Conservation (phyloP, 2,329 filamentous ascomycete genomes). For the Penicillium thymicola region DNA sequence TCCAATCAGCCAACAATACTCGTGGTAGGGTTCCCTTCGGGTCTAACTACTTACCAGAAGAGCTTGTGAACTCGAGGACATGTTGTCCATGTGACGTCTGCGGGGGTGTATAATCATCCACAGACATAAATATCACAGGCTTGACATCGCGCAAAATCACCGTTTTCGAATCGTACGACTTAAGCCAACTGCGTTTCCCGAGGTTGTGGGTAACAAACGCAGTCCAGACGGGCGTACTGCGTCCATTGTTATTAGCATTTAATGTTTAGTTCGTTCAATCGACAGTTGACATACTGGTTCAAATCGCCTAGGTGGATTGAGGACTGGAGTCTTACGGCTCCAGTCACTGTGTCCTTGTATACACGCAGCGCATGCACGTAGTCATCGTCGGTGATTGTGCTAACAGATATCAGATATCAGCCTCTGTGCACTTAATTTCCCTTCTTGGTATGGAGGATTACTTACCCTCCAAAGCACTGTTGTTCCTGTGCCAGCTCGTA, state of each 20-base stretch:
- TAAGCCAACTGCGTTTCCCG: constrained; percentile 48
- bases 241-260: not conserved
- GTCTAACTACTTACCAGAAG: constrained; percentile 26
- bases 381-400: constrained; percentile 51
- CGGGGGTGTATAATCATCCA: constrained; percentile 47
- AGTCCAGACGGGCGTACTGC: constrained; percentile 59
- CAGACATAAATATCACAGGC: constrained; percentile 51
- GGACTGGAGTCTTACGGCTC: constrained; percentile 56
- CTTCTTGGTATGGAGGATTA: not conserved
- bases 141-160: constrained; percentile 51
- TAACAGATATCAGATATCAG: constrained; percentile 31
- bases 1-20: constrained; percentile 8
- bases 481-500: constrained; percentile 50
- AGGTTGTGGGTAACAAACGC: constrained; percentile 53
- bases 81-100: constrained; percentile 36
- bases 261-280: not conserved
- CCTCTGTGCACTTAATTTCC: not conserved
- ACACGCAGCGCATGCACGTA: constrained; percentile 56
- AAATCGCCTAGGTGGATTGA: constrained; percentile 52
- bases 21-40: not conserved
- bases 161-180: constrained; percentile 39
- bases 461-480: constrained; percentile 51
- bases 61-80: constrained; percentile 38
- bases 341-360: constrained; percentile 50
- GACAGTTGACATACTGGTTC: constrained; percentile 39